Conservation (phyloP, 768 basidiomycete species). For the Omphalotus guepiniiformis region DNA sequence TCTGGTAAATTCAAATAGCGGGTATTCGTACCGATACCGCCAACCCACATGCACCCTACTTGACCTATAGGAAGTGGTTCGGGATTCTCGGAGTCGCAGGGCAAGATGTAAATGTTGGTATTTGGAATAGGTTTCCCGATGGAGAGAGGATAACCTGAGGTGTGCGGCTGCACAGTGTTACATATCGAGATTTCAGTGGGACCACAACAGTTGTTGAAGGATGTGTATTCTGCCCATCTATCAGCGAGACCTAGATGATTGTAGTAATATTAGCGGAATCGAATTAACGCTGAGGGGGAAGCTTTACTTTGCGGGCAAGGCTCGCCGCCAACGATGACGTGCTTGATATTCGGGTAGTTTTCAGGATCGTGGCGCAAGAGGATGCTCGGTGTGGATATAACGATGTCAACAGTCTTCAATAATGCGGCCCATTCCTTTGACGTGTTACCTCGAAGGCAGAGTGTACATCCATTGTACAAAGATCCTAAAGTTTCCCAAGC, state of each 20-base stretch:
- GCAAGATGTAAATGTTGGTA: slow-evolving; percentile 39
- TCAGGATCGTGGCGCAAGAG: slow-evolving; percentile 42
- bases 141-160: slow-evolving; percentile 27
- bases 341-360: slow-evolving; percentile 52
- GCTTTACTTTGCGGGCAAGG: slow-evolving; percentile 42
- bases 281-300: background rate
- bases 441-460: slow-evolving; percentile 49
- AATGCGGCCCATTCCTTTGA: slow-evolving; percentile 45
- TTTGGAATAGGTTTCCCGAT: slow-evolving; percentile 42
- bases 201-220: slow-evolving; percentile 33
- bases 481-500: slow-evolving; percentile 58
- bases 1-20: slow-evolving; percentile 27
- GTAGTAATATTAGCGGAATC: background rate
- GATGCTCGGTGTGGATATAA: slow-evolving; percentile 52
- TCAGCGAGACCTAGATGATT: slow-evolving; percentile 27
- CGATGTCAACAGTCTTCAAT: slow-evolving; percentile 47
- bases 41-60: slow-evolving; percentile 44
- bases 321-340: slow-evolving; percentile 55
- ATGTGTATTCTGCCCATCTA: slow-evolving; percentile 4
- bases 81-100: slow-evolving; percentile 26
- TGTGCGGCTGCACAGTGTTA: slow-evolving; percentile 41
- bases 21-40: slow-evolving; percentile 29
- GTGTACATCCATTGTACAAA: slow-evolving; percentile 47
- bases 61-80: slow-evolving; percentile 34
- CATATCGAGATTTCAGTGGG: slow-evolving; percentile 45